Conservation (phyloP, 768 basidiomycete species). For the Xanthoconium purpureum region DNA sequence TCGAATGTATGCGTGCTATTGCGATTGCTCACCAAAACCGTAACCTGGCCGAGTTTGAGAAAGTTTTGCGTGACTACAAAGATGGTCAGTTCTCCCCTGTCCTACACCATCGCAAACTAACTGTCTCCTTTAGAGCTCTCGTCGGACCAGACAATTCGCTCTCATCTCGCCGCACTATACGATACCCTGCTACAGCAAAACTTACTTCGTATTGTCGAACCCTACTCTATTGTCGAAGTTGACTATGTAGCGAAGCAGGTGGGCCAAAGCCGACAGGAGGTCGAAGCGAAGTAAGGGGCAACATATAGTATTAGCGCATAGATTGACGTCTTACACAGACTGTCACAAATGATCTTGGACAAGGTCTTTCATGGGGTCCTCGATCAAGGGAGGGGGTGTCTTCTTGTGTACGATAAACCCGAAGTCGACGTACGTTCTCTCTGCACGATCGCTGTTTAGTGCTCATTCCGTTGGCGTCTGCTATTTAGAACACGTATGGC, state of each 20-base stretch:
- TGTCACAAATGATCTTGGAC: constrained; percentile 98
- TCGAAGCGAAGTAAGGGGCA: constrained; percentile 80
- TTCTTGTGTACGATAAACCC: constrained; percentile 86
- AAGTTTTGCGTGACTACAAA: constrained; percentile 80
- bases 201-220: constrained; percentile 91
- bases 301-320: not conserved
- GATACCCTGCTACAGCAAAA: constrained; percentile 97
- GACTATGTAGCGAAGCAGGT: constrained; percentile 84
- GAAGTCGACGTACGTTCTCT: constrained; percentile 70
- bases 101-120: not conserved
- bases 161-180: constrained; percentile 90
- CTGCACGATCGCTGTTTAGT: not conserved
- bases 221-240: constrained; percentile 90
- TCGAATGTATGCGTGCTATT: constrained; percentile 94
- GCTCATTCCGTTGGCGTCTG: constrained; percentile 6
- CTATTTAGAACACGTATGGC: constrained; percentile 73
- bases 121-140: constrained; percentile 68
- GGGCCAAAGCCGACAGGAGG: constrained; percentile 80
- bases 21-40: constrained; percentile 92
- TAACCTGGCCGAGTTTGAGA: constrained; percentile 87
- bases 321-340: constrained; percentile 40
- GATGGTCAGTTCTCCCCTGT: constrained; percentile 46
- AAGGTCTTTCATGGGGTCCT: constrained; percentile 92
- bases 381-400: constrained; percentile 92
- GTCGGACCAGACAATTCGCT: constrained; percentile 92